A percentile compares a stretch with the other conserved stretches of the same genome.
Evolutionary conservation across 768 basidiomycete genomes (phyloP).

Genomic region (Hericium erinaceus): DNA sequence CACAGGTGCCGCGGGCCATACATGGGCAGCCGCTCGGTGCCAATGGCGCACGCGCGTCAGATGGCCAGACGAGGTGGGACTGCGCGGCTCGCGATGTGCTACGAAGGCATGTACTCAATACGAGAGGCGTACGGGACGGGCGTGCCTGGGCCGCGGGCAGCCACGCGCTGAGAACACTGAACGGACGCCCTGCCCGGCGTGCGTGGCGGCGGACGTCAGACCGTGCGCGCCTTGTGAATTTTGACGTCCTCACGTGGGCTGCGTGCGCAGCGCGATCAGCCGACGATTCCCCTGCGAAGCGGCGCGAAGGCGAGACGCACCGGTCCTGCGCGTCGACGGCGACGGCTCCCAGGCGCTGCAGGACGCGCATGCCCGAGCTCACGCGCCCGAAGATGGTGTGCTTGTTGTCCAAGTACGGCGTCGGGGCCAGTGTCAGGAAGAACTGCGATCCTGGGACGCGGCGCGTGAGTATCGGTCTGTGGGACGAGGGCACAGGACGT

Average conservation of each 20-base stretch:
- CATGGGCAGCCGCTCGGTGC: too few species aligned
- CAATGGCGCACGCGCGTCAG: too few species aligned
- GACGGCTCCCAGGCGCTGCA: constrained; percentile 87
- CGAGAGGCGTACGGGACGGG: background rate
- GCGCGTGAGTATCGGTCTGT: constrained; percentile 17
- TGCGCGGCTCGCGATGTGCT: too few species aligned
- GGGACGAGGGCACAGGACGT: constrained; percentile 7
- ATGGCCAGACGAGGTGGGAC: too few species aligned
- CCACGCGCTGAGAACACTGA: background rate
- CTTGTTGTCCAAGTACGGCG: constrained; percentile 76
- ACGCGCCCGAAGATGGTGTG: constrained; percentile 92
- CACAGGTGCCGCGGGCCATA: too few species aligned
- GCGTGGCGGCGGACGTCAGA: background rate
- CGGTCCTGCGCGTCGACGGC: constrained; percentile 82
- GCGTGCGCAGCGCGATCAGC: constrained; percentile 2
- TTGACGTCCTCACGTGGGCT: constrained; percentile 77
- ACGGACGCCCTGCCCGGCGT: background rate
- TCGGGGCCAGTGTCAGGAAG: constrained; percentile 79
- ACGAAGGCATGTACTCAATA: too few species aligned
- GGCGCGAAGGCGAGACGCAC: constrained; percentile 39
- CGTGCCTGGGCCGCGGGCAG: background rate
- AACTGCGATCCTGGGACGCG: constrained; percentile 77
- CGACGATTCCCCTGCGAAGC: background rate
- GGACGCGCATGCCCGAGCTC: constrained; percentile 81
- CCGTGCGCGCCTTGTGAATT: constrained; percentile 62